These are phyloP conservation scores for Volvariella volvacea DNA, from an alignment of 1,284 basidiomycete genomes.

Conservation along the genomic window DNA sequence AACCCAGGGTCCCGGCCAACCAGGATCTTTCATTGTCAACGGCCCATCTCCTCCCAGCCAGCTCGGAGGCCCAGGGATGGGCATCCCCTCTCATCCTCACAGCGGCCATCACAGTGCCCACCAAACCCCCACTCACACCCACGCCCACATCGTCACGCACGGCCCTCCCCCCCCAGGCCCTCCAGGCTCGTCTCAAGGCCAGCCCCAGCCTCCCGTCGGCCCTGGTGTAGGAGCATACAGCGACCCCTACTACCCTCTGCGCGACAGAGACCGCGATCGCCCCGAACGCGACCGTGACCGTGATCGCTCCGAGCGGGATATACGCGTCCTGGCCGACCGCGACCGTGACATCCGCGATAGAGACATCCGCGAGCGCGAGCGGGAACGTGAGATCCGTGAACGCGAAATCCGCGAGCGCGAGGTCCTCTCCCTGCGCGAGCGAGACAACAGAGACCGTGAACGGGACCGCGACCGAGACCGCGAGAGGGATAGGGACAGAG, in stretches of 20 bases:
- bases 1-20: no score
- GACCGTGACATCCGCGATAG: constrained; percentile 5
- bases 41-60: no score
- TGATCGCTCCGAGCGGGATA: background rate
- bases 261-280: background rate
- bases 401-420: no score
- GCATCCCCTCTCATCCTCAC: constrained; percentile 4
- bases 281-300: background rate
- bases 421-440: no score
- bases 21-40: no score
- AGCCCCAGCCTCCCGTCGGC: constrained; percentile 10
- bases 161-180: background rate
- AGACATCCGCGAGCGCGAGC: background rate
- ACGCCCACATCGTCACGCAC: constrained; percentile 2
- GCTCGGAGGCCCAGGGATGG: no score
- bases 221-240: constrained; percentile 2
- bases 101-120: constrained; percentile 3
- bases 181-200: background rate
- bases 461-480: constrained; percentile 3
- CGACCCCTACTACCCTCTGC: background rate
- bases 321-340: background rate
- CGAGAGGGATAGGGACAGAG: constrained; percentile 10
- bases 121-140: constrained; percentile 13
- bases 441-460: constrained; percentile 5
- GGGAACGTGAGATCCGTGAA: no score